Evolutionary conservation across 2,329 filamentous ascomycete genomes (phyloP).

Genomic region (Xylariales sp.): DNA sequence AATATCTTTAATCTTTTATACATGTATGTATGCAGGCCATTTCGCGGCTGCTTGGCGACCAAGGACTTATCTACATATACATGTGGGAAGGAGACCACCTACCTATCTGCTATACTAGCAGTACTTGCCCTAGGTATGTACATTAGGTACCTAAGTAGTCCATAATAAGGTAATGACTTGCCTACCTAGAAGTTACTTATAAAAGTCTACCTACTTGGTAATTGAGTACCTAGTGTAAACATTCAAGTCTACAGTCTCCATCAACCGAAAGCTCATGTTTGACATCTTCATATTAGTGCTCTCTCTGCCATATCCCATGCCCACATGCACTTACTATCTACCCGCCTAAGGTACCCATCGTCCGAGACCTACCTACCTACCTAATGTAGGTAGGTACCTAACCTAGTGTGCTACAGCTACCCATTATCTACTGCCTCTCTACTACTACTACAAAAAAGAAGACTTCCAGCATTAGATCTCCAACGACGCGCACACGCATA

Average conservation of each 20-base stretch:
- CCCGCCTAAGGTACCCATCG: background rate
- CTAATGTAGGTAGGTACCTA: background rate
- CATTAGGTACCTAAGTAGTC: too few species aligned
- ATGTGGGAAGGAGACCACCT: background rate
- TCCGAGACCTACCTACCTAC: background rate
- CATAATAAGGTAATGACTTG: too few species aligned
- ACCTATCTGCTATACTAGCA: too few species aligned
- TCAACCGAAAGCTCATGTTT: background rate
- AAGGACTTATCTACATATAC: background rate
- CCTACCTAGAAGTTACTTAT: background rate
- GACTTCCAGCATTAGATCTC: background rate
- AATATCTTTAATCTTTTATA: too few species aligned
- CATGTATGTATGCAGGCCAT: background rate
- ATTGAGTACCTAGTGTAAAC: background rate
- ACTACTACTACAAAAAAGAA: too few species aligned
- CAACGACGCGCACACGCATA: conserved; percentile 25
- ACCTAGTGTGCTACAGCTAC: conserved; percentile 1
- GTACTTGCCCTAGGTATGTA: too few species aligned
- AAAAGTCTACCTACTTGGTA: background rate
- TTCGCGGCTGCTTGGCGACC: background rate
- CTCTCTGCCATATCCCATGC: background rate
- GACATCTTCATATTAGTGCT: background rate
- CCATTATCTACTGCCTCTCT: too few species aligned
- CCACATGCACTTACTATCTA: background rate
- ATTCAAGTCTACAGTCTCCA: background rate